Conservation (phyloP, 306 rosid species). For the Quercus gilva region DNA sequence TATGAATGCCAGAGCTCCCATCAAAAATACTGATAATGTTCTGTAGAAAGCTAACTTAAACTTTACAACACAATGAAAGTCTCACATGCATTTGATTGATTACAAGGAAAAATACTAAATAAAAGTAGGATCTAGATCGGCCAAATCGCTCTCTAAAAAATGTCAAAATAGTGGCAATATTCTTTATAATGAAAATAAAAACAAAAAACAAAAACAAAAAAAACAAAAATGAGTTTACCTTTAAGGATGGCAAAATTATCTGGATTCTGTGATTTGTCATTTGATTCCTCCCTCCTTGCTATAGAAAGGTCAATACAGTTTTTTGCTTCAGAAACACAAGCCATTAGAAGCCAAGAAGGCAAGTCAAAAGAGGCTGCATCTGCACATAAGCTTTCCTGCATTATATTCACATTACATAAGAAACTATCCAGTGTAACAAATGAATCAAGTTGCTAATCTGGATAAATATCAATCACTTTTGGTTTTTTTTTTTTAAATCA, state of each 20-base stretch:
- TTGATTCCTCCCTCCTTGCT: conserved; percentile 70
- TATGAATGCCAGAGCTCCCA: conserved; percentile 16
- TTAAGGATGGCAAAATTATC: conserved; percentile 89
- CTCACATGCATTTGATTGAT: conserved; percentile 5
- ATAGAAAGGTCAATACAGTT: conserved; percentile 62
- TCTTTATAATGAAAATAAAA: conserved; percentile 9
- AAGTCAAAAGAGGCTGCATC: conserved; percentile 98
- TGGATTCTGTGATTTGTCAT: conserved; percentile 66
- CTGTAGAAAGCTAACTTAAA: conserved; percentile 18
- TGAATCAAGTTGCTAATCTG: conserved; percentile 3
- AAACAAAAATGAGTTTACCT: conserved; percentile 38
- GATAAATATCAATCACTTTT: background rate
- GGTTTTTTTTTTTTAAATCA: background rate
- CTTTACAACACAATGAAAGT: conserved; percentile 1
- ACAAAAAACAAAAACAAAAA: background rate
- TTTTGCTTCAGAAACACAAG: conserved; percentile 84
- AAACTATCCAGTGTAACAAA: conserved; percentile 26
- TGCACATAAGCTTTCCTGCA: conserved; percentile 94
- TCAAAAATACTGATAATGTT: conserved; percentile 6
- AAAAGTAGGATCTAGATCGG: conserved; percentile 11
- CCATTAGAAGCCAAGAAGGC: conserved; percentile 85
- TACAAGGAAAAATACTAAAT: conserved; percentile 23
- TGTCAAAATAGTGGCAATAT: conserved; percentile 13
- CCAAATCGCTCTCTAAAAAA: background rate
- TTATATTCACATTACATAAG: conserved; percentile 8